phyloP scores from a whole-genome alignment of 2,329 filamentous ascomycete genomes.

The Diaporthe aspalathi region DNA sequence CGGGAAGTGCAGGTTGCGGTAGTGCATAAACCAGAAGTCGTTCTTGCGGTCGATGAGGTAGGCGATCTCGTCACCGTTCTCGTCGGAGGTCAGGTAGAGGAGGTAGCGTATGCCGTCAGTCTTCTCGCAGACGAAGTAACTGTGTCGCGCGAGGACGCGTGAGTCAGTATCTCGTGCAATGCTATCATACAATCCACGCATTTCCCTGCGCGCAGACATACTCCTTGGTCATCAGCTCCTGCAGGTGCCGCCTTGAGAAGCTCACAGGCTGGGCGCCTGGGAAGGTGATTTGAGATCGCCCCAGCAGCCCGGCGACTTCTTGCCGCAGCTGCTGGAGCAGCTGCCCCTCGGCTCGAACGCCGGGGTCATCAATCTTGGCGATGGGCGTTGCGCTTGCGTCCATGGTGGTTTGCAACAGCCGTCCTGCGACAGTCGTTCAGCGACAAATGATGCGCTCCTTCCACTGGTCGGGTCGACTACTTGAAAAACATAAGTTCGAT shows the following conservation, averaged over 20 bases:
- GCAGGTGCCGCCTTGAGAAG: constrained; percentile 83
- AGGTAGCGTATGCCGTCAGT: constrained; percentile 96
- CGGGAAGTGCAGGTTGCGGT: constrained; percentile 81
- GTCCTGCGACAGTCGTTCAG: constrained; percentile 14
- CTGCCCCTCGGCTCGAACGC: constrained; percentile 72
- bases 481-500: constrained; percentile 25
- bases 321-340: constrained; percentile 72
- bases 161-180: background rate
- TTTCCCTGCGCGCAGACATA: constrained; percentile 50
- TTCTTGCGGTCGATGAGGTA: constrained; percentile 98
- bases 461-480: constrained; percentile 8
- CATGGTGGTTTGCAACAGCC: constrained; percentile 35
- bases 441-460: constrained; percentile 3
- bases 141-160: constrained; percentile 46
- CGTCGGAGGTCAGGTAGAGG: constrained; percentile 84
- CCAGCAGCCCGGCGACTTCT: constrained; percentile 82
- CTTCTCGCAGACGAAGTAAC: constrained; percentile 98
- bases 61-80: constrained; percentile 73
- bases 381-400: constrained; percentile 51
- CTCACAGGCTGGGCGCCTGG: constrained; percentile 95
- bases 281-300: constrained; percentile 75
- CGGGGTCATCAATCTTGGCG: constrained; percentile 68
- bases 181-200: no score
- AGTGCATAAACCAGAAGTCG: constrained; percentile 89
- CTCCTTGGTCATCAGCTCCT: constrained; percentile 85